These are phyloP conservation scores for Sphaerobolus stellatus DNA, from an alignment of 1,284 basidiomycete genomes.

Conservation along the genomic window DNA sequence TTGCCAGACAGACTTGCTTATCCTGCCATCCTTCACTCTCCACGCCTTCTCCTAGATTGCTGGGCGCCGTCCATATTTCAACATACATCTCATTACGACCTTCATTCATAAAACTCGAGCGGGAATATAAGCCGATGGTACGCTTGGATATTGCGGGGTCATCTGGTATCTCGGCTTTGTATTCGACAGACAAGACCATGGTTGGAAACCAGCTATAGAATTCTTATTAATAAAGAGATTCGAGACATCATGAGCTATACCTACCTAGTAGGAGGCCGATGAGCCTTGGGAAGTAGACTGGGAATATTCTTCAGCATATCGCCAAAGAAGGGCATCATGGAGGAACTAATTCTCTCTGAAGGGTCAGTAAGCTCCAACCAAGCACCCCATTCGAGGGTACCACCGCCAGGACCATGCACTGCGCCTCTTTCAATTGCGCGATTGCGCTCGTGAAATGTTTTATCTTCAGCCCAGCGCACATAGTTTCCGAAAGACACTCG, in stretches of 20 bases:
- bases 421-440: constrained; percentile 31
- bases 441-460: constrained; percentile 34
- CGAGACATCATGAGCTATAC: background rate
- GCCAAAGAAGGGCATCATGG: constrained; percentile 53
- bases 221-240: background rate
- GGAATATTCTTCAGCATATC: constrained; percentile 51
- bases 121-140: constrained; percentile 52
- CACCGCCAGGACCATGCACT: constrained; percentile 31
- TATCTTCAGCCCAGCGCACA: constrained; percentile 39
- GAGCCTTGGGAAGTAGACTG: constrained; percentile 39
- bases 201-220: constrained; percentile 61
- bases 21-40: constrained; percentile 52
- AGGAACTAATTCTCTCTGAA: constrained; percentile 43
- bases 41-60: constrained; percentile 46
- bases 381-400: constrained; percentile 54
- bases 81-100: constrained; percentile 52
- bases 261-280: constrained; percentile 18
- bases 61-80: constrained; percentile 65
- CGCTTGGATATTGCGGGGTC: constrained; percentile 39
- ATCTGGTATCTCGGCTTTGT: constrained; percentile 54
- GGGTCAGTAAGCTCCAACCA: constrained; percentile 51
- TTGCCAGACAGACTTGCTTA: constrained; percentile 57
- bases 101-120: constrained; percentile 29
- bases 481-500: too few species aligned
- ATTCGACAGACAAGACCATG: constrained; percentile 55